phyloP scores from a whole-genome alignment of 345 rosid species.

The Ailanthus altissimus region DNA sequence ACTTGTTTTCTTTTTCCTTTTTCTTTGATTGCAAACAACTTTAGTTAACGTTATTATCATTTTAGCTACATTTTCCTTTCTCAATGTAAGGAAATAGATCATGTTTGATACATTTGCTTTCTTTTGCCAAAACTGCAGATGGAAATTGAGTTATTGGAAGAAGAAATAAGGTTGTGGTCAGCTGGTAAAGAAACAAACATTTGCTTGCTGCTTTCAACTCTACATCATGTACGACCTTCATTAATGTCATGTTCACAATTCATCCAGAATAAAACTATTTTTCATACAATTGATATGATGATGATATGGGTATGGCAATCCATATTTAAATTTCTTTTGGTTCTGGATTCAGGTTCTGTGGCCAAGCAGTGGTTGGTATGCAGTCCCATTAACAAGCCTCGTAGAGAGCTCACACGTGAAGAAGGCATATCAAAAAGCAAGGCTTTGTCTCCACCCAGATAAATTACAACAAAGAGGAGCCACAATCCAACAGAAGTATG shows the following conservation, averaged over 20 bases:
- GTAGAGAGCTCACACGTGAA: constrained; percentile 73
- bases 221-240: constrained; percentile 58
- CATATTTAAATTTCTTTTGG: neutral
- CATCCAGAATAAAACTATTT: neutral
- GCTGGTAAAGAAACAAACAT: constrained; percentile 77
- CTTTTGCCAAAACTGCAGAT: constrained; percentile 39
- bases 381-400: constrained; percentile 55
- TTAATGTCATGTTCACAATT: neutral
- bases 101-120: neutral
- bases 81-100: neutral
- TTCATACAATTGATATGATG: neutral
- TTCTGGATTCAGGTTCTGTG: constrained; percentile 61
- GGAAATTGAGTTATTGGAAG: constrained; percentile 58
- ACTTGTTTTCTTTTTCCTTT: neutral
- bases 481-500: constrained; percentile 57
- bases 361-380: constrained; percentile 74
- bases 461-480: constrained; percentile 88
- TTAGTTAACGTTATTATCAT: neutral
- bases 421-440: constrained; percentile 90
- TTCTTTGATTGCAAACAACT: neutral
- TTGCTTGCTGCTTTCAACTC: constrained; percentile 69
- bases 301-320: neutral
- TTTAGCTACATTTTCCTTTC: neutral
- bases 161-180: constrained; percentile 70
- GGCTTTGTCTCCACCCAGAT: constrained; percentile 93